Evolutionary conservation across 1,284 basidiomycete species (phyloP).

Genomic region (Apiotrichum domesticum): DNA sequence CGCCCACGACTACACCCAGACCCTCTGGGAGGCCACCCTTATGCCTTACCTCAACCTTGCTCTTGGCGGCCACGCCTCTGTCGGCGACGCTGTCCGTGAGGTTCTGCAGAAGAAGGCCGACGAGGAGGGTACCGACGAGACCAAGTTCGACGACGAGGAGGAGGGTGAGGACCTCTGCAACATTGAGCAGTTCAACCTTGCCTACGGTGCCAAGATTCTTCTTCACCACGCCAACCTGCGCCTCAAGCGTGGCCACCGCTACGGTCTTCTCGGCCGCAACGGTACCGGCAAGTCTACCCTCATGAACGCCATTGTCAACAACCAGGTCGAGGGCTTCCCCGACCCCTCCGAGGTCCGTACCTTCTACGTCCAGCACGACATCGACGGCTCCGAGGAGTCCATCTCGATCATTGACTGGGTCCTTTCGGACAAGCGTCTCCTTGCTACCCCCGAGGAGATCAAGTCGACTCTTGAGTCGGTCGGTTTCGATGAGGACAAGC

Average conservation of each 20-base stretch:
- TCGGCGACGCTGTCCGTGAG: slow-evolving; percentile 66
- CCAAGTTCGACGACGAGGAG: slow-evolving; percentile 81
- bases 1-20: slow-evolving; percentile 82
- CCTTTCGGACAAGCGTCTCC: slow-evolving; percentile 75
- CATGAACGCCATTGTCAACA: slow-evolving; percentile 93
- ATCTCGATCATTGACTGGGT: slow-evolving; percentile 89
- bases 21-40: slow-evolving; percentile 74
- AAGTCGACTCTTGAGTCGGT: slow-evolving; percentile 77
- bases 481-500: slow-evolving; percentile 83
- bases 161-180: slow-evolving; percentile 98
- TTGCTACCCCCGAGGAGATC: slow-evolving; percentile 63
- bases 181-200: slow-evolving; percentile 82
- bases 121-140: slow-evolving; percentile 67
- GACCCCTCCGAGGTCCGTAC: slow-evolving; percentile 81
- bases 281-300: slow-evolving; percentile 98
- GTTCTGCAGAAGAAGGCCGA: slow-evolving; percentile 84
- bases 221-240: slow-evolving; percentile 93
- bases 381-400: slow-evolving; percentile 89
- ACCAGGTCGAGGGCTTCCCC: slow-evolving; percentile 97
- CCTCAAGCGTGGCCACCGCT: slow-evolving; percentile 96
- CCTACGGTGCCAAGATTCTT: slow-evolving; percentile 97
- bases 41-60: slow-evolving; percentile 69
- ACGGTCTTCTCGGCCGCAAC: slow-evolving; percentile 96
- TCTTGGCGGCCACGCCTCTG: slow-evolving; percentile 53
- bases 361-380: slow-evolving; percentile 98